Evolutionary conservation across 768 basidiomycete genomes (phyloP).

Genomic region (Cystoderma amianthinum): DNA sequence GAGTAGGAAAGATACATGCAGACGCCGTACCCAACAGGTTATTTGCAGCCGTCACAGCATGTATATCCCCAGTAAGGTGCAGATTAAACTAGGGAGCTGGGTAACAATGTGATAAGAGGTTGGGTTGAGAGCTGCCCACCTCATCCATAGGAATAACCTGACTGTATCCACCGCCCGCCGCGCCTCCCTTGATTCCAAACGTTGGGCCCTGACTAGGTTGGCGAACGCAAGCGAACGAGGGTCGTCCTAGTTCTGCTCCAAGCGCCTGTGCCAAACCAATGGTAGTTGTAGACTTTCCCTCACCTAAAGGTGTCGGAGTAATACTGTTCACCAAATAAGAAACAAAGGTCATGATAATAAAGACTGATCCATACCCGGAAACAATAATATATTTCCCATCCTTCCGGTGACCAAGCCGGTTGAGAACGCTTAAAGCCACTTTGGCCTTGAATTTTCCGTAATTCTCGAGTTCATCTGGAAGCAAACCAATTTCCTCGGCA

Average conservation of each 20-base stretch:
- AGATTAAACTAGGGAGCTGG: slow-evolving; percentile 70
- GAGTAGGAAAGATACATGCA: background rate
- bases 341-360: background rate
- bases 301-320: slow-evolving; percentile 93
- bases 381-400: slow-evolving; percentile 97
- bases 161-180: slow-evolving; percentile 96
- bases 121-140: slow-evolving; percentile 26
- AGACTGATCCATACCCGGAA: slow-evolving; percentile 61
- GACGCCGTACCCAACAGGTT: slow-evolving; percentile 72
- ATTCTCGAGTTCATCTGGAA: slow-evolving; percentile 81
- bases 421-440: slow-evolving; percentile 83
- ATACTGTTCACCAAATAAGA: slow-evolving; percentile 44
- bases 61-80: slow-evolving; percentile 94
- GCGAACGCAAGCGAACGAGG: slow-evolving; percentile 92
- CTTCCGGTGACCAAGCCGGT: slow-evolving; percentile 77
- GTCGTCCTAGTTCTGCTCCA: slow-evolving; percentile 88
- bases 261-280: slow-evolving; percentile 96
- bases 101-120: slow-evolving; percentile 8
- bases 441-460: slow-evolving; percentile 98
- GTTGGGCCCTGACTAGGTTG: slow-evolving; percentile 99
- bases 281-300: slow-evolving; percentile 98
- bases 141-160: slow-evolving; percentile 99
- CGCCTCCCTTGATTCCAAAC: slow-evolving; percentile 98
- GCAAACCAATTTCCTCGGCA: slow-evolving; percentile 82
- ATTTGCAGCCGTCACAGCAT: slow-evolving; percentile 96